Base-by-base conservation (phyloP, 495 filamentous ascomycete species). In the Trichoderma gamsii region DNA sequence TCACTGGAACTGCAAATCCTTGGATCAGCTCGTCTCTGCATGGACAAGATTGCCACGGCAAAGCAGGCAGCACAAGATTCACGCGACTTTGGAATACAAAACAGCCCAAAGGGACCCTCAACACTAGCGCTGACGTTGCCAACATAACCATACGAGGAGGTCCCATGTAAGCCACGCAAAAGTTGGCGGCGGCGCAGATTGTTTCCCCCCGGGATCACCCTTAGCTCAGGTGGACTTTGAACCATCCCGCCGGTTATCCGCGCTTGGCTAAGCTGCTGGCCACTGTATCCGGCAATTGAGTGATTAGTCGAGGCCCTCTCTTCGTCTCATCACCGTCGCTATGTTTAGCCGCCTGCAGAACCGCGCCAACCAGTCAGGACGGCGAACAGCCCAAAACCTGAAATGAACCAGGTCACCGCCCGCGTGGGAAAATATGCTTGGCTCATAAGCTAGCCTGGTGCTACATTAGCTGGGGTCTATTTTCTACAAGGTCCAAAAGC, bases 61-160 rank as follows among this genome's bases (percentile, higher is more conserved):
- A 38, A 23, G 16, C 3, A 52, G 8, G 5, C 35, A 38, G 7
- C 35, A 38, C 3, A 38, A 5, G 35, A 38, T 23, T 52, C 21
- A 52, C 49, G 21, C 49, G 49, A 52, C 15, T 29, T 29, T n/a
- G n/a, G 18, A 21, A 7, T 5, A 23, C 49, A 18, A 52, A 52
- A 52, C 18, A 23, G 8, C 49, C 15, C 49, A 23, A 52, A 29
- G 29, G 49, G 49, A 38, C 35, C n/a, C 49, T 52, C 3, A 21
- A 21, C 49, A 23, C 49, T 52, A 52, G 49, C 49, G 49, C 49
- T 52, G 49, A 52, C 49, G 21, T 23, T 52, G 49, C n/a, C 49
- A 52, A 52, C 49, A 21, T 52, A n/a, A 52, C 25, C 49, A 21
- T 52, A 49, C 44, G 13, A 52, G 8, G 49, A 52, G 49, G 29